phyloP scores from a whole-genome alignment of 2,329 filamentous ascomycete genomes.

The Ceratocystis smalleyi region DNA sequence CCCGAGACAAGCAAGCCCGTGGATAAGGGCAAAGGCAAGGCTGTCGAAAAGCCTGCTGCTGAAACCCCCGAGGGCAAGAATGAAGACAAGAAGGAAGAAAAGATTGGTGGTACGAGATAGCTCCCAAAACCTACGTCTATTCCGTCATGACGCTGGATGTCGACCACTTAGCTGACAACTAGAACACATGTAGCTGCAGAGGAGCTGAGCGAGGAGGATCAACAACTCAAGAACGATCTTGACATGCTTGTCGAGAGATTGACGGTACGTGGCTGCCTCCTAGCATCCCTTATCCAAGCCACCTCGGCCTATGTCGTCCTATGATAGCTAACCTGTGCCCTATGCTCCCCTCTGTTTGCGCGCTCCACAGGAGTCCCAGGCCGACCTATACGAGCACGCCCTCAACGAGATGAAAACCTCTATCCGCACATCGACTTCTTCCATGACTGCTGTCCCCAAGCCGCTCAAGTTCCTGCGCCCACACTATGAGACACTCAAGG shows the following conservation, averaged over 20 bases:
- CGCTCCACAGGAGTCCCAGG: conserved; percentile 57
- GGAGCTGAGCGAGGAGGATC: conserved; percentile 93
- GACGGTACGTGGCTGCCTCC: conserved; percentile 41
- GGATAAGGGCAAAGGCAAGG: conserved; percentile 97
- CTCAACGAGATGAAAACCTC: conserved; percentile 94
- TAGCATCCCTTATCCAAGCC: background rate
- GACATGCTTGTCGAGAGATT: conserved; percentile 96
- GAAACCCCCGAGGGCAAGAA: conserved; percentile 50
- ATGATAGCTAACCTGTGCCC: background rate
- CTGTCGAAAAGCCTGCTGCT: conserved; percentile 46
- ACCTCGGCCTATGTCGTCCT: conserved; percentile 8
- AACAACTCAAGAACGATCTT: conserved; percentile 93
- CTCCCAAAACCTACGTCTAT: conserved; percentile 22
- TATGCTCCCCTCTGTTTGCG: background rate
- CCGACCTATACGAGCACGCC: conserved; percentile 75
- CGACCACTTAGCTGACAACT: conserved; percentile 6
- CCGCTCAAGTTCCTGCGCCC: conserved; percentile 94
- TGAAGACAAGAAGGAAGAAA: conserved; percentile 40
- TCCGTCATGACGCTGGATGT: background rate
- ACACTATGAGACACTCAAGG: conserved; percentile 80
- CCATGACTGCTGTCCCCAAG: conserved; percentile 98
- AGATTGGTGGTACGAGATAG: conserved; percentile 28
- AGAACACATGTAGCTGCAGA: conserved; percentile 36
- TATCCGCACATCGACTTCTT: conserved; percentile 98
- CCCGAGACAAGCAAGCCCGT: conserved; percentile 68